Evolutionary conservation across 768 basidiomycete species (phyloP).

Genomic region (Tricholoma furcatifolium): DNA sequence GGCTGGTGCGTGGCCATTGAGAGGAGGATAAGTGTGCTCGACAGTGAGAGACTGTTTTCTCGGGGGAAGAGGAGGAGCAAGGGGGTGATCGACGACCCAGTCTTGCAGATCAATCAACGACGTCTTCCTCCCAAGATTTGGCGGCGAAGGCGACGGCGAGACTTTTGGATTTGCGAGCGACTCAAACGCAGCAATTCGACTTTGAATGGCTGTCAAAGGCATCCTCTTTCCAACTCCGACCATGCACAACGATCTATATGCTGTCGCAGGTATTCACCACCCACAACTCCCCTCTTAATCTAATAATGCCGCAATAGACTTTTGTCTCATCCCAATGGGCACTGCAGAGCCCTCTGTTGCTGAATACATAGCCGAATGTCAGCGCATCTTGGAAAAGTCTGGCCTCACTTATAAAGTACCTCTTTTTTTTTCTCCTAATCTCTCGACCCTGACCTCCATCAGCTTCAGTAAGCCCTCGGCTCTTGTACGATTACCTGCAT

Average conservation of each 20-base stretch:
- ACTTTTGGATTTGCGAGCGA: conserved; percentile 29
- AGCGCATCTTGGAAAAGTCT: conserved; percentile 76
- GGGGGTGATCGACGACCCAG: conserved; percentile 69
- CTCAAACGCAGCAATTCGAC: conserved; percentile 67
- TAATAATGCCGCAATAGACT: conserved; percentile 47
- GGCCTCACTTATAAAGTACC: conserved; percentile 79
- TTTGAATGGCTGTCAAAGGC: conserved; percentile 50
- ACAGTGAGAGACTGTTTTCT: conserved; percentile 59
- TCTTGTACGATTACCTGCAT: not conserved
- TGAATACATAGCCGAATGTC: conserved; percentile 79
- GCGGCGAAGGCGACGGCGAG: conserved; percentile 52
- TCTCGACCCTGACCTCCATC: not conserved
- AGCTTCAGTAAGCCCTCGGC: conserved; percentile 65
- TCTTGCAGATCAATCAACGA: conserved; percentile 73
- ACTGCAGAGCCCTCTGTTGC: conserved; percentile 76
- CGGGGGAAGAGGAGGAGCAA: conserved; percentile 62
- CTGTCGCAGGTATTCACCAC: conserved; percentile 59
- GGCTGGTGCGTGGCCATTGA: conserved; percentile 52
- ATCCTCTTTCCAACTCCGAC: conserved; percentile 24
- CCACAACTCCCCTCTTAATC: not conserved
- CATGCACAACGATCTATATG: conserved; percentile 64
- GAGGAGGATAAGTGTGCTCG: conserved; percentile 58
- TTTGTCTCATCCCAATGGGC: conserved; percentile 87
- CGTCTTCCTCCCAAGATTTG: conserved; percentile 48
- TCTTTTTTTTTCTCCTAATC: not conserved